Base-by-base conservation (phyloP, 352 stramenopile species). In the Achlya hypogyna region DNA sequence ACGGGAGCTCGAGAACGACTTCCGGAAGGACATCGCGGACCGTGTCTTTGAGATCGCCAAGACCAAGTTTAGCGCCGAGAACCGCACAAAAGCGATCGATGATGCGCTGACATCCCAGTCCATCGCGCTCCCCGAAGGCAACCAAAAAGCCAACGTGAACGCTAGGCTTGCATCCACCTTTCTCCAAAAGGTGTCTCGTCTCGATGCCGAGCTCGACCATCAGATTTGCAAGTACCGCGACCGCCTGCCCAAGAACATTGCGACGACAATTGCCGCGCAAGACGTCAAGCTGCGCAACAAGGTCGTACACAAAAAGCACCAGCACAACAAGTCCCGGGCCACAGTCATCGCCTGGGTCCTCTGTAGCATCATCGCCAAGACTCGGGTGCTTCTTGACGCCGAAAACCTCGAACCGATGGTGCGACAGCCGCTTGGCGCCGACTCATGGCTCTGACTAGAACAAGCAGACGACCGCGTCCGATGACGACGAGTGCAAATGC, bases 341-440 rank as follows among this genome's bases (percentile, higher is more conserved):
- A 93, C 91, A 49, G 84, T 93, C 0, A 79, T 95, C 25, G 91
- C 86, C 56, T 95, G 84, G 84, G 86, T 95, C 12, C 72, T 95
- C 28, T 95, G 84, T 28, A 85, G 84, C 14, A 78, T 95, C 28
- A 86, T 95, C 60, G 86, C 86, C 4, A 95, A 95, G 70, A 90
- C 88, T 34, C 85, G 91, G 53, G 78, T 79, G 10, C 58, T 95
- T 38, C 64, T 95, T 38, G 59, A 66, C 25, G 35, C 59, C 29
- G 43, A 66, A 8, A 40, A 42, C 22, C 31, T 66, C n/a, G 47
- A 51, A 18, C 35, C 59, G 8, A 28, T 53, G 59, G 59, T 66
- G 23, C 42, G 28, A 35, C 20, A 16, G 42, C 42, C 18, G n/a
- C n/a, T n/a, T n/a, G n/a, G n/a, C n/a, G n/a, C n/a, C n/a, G n/a